These are phyloP conservation scores for Gossypioides kirkii DNA, from an alignment of 345 rosid genomes.

Conservation along the genomic window DNA sequence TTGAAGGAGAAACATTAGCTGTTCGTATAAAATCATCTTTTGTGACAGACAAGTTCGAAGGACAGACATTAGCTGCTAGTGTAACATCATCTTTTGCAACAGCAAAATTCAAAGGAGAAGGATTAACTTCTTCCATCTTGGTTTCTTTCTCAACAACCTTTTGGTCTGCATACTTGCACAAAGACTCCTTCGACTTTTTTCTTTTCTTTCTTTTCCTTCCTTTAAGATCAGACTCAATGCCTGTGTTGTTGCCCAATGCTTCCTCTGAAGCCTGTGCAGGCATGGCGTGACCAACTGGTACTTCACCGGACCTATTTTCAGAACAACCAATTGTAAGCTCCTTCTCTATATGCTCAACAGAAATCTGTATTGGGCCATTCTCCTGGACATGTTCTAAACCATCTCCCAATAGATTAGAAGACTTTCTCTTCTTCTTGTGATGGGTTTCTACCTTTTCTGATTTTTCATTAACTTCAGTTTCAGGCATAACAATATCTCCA, in stretches of 20 bases:
- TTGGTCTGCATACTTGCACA: slow-evolving; percentile 14
- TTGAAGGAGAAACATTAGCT: no score
- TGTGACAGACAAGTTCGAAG: background rate
- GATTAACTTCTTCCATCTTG: slow-evolving; percentile 12
- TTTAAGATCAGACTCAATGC: slow-evolving; percentile 9
- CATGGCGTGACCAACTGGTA: slow-evolving; percentile 2
- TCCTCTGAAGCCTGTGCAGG: slow-evolving; percentile 12
- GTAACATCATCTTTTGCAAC: no score
- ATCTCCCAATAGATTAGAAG: background rate
- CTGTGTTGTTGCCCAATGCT: slow-evolving; percentile 11
- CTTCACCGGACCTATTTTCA: slow-evolving; percentile 13
- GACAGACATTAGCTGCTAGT: no score
- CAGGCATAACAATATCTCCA: background rate
- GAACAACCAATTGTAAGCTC: slow-evolving; percentile 4
- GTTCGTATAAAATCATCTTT: slow-evolving; percentile 1
- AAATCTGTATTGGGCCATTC: background rate
- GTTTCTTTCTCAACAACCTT: slow-evolving; percentile 22
- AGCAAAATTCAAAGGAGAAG: slow-evolving; percentile 18
- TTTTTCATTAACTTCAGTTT: background rate
- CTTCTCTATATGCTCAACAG: slow-evolving; percentile 10
- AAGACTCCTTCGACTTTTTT: slow-evolving; percentile 11
- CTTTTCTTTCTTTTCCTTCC: slow-evolving; percentile 10
- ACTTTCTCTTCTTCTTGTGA: slow-evolving; percentile 9
- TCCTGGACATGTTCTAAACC: slow-evolving; percentile 7
- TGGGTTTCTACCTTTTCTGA: background rate